Conservation (phyloP, 306 rosid species). For the Prunus salicina region DNA sequence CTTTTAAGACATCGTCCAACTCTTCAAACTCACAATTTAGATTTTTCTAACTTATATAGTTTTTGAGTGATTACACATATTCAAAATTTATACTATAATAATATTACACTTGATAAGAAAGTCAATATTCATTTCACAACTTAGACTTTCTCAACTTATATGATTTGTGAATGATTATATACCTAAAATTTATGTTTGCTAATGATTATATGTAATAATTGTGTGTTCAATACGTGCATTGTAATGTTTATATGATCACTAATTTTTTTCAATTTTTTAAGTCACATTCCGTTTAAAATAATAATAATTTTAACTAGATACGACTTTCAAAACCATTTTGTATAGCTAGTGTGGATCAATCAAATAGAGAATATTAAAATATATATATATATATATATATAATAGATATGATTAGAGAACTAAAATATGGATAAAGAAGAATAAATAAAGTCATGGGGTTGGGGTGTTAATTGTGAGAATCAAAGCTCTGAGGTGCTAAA, state of each 20-base stretch:
- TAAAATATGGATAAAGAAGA: background rate
- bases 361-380: background rate
- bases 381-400: too few species aligned
- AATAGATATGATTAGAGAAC: background rate
- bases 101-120: background rate
- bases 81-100: background rate
- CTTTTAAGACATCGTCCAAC: background rate
- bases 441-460: background rate
- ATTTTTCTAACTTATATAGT: background rate
- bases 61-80: background rate
- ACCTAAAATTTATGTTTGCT: too few species aligned
- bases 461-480: background rate
- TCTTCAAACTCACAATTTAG: background rate
- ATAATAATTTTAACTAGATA: background rate
- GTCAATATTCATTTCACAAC: too few species aligned
- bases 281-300: too few species aligned
- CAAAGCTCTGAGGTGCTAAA: background rate
- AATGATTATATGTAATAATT: too few species aligned
- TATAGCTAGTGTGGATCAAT: background rate
- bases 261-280: too few species aligned
- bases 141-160: too few species aligned
- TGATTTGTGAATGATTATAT: too few species aligned
- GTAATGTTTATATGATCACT: too few species aligned
- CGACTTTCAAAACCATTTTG: background rate
- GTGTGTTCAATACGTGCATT: too few species aligned